Evolutionary conservation across 768 basidiomycete species (phyloP), one percentile per base, ranked within the genome.

Genomic region (Lentinula guzmanii): DNA sequence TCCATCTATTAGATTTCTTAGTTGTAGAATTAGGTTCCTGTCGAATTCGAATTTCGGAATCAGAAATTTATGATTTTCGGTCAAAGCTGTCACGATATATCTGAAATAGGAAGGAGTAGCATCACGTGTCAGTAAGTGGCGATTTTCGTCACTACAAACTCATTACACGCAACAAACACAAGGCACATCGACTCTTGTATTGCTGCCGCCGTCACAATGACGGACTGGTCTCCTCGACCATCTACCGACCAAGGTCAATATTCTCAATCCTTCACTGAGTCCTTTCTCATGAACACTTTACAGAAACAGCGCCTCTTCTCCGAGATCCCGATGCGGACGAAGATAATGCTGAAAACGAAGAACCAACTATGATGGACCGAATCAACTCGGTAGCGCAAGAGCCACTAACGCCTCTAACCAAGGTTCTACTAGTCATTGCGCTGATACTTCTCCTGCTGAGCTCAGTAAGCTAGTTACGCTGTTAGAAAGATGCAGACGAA

Each of bases 321-420:
- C 77, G 78, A 62, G 79, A 83, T 68, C 70, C 77, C 33, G 80
- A 78, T 16, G 69, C 74, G 16, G 79, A 79, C 45, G 74, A 71
- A 33, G 69, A 66, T 50, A 69, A 67, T 52, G 65, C 64, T 37
- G 66, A 65, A n/a, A 61, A 62, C 52, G 66, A 65, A 33, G 51
- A 74, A 41, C 66, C 72, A 0, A 73, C 79, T 1, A 72, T 84
- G 58, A 62, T 77, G 46, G 75, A 84, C 64, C 82, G 76, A 45
- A 68, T 89, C 48, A 78, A 83, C 31, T 73, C 82, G 10, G 76
- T 85, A 61, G 82, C 86, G 3, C 86, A 87, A 64, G 89, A 93
- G 68, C 89, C 90, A 1, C 82, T 98, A 39, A 93, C 93, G 0
- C 80, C 89, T 21, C 82, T 97, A 63, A 87, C 93, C 54, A 90